Evolutionary conservation across 192 early-diverging fungal species (phyloP).

Genomic region (Geranomyces michiganensis): DNA sequence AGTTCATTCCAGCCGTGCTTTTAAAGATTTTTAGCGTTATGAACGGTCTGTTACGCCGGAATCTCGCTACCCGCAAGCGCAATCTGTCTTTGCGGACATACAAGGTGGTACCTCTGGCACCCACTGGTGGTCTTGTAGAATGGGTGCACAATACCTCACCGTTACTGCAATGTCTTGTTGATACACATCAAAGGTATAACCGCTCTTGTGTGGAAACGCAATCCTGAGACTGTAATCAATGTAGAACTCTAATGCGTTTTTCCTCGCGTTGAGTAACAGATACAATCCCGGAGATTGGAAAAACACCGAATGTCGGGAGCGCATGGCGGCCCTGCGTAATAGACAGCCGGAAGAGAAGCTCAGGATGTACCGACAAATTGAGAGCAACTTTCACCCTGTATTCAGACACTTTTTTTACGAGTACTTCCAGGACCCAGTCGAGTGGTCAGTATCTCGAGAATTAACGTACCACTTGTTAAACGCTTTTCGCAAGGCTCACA

Average conservation of each 20-base stretch:
- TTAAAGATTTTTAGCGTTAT: conserved; percentile 69
- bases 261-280: conserved; percentile 15
- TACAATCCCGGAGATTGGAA: conserved; percentile 47
- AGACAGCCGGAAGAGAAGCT: conserved; percentile 59
- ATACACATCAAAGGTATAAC: conserved; percentile 46
- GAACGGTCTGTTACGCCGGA: conserved; percentile 57
- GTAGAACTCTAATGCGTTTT: not conserved
- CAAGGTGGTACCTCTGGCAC: conserved; percentile 60
- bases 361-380: conserved; percentile 55
- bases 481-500: not conserved
- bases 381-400: conserved; percentile 55
- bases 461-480: not conserved
- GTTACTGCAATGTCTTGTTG: conserved; percentile 46
- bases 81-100: conserved; percentile 57
- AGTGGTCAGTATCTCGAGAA: conserved; percentile 68
- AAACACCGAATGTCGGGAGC: conserved; percentile 43
- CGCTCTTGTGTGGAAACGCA: too few species aligned
- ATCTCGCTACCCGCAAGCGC: conserved; percentile 50
- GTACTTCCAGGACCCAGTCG: conserved; percentile 65
- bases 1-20: conserved; percentile 47
- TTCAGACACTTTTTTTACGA: conserved; percentile 81
- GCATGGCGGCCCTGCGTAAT: conserved; percentile 46
- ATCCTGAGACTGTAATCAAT: too few species aligned
- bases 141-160: conserved; percentile 60
- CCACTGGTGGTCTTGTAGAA: conserved; percentile 56